phyloP scores from a whole-genome alignment of 2,329 filamentous ascomycete genomes.

The Claviceps humidiphila region DNA sequence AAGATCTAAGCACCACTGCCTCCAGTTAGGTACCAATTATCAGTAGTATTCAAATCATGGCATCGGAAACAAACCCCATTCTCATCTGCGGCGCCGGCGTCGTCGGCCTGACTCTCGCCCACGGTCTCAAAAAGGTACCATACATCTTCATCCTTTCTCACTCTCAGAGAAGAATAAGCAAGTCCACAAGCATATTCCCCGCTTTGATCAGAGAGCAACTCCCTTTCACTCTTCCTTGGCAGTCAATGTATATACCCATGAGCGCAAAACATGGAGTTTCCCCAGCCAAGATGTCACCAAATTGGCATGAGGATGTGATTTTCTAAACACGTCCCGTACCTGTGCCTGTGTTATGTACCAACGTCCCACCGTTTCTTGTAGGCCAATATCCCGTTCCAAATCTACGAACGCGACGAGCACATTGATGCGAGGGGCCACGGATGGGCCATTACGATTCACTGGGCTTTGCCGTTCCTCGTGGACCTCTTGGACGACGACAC shows the following conservation, averaged over 20 bases:
- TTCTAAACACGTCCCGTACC: too few species aligned
- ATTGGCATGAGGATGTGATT: too few species aligned
- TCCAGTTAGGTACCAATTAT: too few species aligned
- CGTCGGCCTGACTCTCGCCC: slow-evolving; percentile 23
- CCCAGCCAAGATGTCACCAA: too few species aligned
- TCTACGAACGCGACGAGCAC: slow-evolving; percentile 19
- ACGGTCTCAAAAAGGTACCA: slow-evolving; percentile 21
- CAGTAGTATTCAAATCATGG: slow-evolving; percentile 1
- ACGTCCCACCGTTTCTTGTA: slow-evolving; percentile 3
- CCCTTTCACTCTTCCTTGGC: too few species aligned
- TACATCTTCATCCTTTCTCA: background rate
- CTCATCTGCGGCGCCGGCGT: slow-evolving; percentile 25
- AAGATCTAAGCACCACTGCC: too few species aligned
- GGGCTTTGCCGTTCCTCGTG: slow-evolving; percentile 29
- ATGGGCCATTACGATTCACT: slow-evolving; percentile 49
- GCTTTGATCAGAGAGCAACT: too few species aligned
- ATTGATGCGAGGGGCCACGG: slow-evolving; percentile 26
- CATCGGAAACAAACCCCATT: slow-evolving; percentile 13
- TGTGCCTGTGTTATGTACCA: background rate
- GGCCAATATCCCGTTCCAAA: slow-evolving; percentile 18
- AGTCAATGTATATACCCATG: too few species aligned
- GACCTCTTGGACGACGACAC: slow-evolving; percentile 14
- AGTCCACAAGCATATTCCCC: too few species aligned
- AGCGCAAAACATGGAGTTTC: too few species aligned
- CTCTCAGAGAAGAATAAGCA: too few species aligned